Evolutionary conservation across 345 rosid species (phyloP), one percentile per base, ranked within the genome.

Genomic region (Moringa oleifera): DNA sequence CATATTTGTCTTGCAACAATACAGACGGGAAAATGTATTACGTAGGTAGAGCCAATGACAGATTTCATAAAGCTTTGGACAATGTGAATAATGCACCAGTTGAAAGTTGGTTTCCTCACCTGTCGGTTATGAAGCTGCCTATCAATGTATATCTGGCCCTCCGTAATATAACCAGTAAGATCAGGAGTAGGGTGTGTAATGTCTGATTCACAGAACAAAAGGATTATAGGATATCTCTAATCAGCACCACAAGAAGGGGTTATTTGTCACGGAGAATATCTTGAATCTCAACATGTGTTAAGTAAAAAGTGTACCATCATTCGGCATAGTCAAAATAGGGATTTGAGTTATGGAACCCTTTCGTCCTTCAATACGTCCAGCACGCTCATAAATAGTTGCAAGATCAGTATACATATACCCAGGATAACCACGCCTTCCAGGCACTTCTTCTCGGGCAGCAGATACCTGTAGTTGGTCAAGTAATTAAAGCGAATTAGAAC

Each of bases 351-450:
- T 91, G 56, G 97, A 91, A 67, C 97, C 97, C 68, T 77, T 91
- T 63, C 96, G 65, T 46, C 97, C 97, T 66, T 91, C 97, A 73
- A 91, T 88, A 61, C 96, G 71, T 69, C 97, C 97, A 36, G 97
- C 97, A 57, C 94, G 85, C 74, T 91, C 97, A 53, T 91, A 88
- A 59, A 91, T 91, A 57, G 90, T 85, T 57, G 96, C 96, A 83
- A 91, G 81, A 84, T 91, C 97, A 31, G 97, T 91, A 74, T 91
- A 91, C 97, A 91, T 91, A 59, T 91, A 91, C 50, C 97, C 97
- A 51, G 96, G 97, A 81, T 91, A 91, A 63, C 93, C 97, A 80
- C 93, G 95, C 68, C 97, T 86, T 72, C 97, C 97, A 16, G 97
- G 97, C 9, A 91, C 97, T 81, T 88, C 97, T 62, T 91, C 97